Evolutionary conservation across 1,139 yeast species (phyloP).

Genomic region (Ogataea hybrid): DNA sequence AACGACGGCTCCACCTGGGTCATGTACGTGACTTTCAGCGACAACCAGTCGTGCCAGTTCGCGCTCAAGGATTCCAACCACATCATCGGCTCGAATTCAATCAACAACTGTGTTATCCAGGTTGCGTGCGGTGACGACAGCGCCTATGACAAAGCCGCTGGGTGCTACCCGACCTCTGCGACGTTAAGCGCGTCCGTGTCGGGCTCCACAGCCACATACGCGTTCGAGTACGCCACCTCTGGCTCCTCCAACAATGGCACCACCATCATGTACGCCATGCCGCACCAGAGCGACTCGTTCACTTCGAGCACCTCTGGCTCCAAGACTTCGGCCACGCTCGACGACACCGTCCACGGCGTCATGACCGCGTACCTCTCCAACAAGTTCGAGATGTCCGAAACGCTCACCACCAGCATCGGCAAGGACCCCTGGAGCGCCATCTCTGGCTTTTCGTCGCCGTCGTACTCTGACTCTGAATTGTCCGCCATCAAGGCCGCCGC

Average conservation of each 20-base stretch:
- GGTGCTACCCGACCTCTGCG: slow-evolving; percentile 40
- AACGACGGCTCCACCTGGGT: slow-evolving; percentile 42
- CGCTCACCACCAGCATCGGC: slow-evolving; percentile 46
- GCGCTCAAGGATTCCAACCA: slow-evolving; percentile 47
- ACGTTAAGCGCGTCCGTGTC: slow-evolving; percentile 25
- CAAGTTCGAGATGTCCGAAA: slow-evolving; percentile 44
- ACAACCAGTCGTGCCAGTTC: slow-evolving; percentile 39
- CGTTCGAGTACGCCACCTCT: slow-evolving; percentile 34
- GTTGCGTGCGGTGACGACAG: slow-evolving; percentile 37
- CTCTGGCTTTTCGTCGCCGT: slow-evolving; percentile 28
- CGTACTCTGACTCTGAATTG: slow-evolving; percentile 41
- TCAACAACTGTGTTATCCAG: slow-evolving; percentile 37
- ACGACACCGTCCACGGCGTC: slow-evolving; percentile 62
- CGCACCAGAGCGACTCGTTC: slow-evolving; percentile 60
- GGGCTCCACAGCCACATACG: slow-evolving; percentile 36
- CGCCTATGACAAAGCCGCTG: slow-evolving; percentile 40
- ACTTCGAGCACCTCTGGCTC: slow-evolving; percentile 25
- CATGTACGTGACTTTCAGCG: slow-evolving; percentile 40
- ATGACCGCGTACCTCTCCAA: slow-evolving; percentile 58
- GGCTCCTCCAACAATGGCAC: slow-evolving; percentile 37
- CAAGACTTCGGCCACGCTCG: slow-evolving; percentile 45
- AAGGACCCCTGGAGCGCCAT: slow-evolving; percentile 40
- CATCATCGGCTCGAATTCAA: slow-evolving; percentile 42
- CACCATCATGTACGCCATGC: slow-evolving; percentile 52
- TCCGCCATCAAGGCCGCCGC: slow-evolving; percentile 49